phyloP scores from a whole-genome alignment of 2,329 filamentous ascomycete species.

The Mariannaea elegans region DNA sequence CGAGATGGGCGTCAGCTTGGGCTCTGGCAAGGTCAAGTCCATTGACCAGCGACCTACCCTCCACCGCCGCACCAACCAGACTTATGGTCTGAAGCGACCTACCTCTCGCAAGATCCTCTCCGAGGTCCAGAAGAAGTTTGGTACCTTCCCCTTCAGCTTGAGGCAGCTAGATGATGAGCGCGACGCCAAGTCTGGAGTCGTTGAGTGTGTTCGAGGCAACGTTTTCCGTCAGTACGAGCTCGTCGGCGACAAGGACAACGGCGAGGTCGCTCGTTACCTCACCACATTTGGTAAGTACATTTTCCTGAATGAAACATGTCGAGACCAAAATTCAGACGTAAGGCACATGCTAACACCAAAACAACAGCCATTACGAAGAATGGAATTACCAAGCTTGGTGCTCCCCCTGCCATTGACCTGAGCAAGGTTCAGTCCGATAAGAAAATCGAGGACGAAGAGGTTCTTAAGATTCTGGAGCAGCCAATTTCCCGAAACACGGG shows the following conservation, averaged over 20 bases:
- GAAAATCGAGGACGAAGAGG: constrained; percentile 96
- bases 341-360: constrained; percentile 18
- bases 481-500: constrained; percentile 87
- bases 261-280: constrained; percentile 85
- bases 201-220: constrained; percentile 93
- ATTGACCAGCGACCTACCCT: constrained; percentile 88
- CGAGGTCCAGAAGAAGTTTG: constrained; percentile 97
- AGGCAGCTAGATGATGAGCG: constrained; percentile 97
- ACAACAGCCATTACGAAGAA: constrained; percentile 92
- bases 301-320: not conserved
- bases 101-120: constrained; percentile 92
- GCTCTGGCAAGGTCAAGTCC: constrained; percentile 93
- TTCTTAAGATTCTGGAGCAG: constrained; percentile 92
- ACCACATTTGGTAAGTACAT: constrained; percentile 87
- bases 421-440: constrained; percentile 92
- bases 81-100: constrained; percentile 91
- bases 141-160: constrained; percentile 96
- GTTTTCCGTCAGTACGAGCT: constrained; percentile 97
- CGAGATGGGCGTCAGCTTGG: constrained; percentile 91
- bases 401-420: constrained; percentile 78
- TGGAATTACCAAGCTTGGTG: constrained; percentile 86
- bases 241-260: constrained; percentile 89
- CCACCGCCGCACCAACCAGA: constrained; percentile 90
- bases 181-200: constrained; percentile 91
- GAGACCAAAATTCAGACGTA: not conserved